Conservation (phyloP, 192 early-diverging fungal genomes). For the Backusella tarrabulga region DNA sequence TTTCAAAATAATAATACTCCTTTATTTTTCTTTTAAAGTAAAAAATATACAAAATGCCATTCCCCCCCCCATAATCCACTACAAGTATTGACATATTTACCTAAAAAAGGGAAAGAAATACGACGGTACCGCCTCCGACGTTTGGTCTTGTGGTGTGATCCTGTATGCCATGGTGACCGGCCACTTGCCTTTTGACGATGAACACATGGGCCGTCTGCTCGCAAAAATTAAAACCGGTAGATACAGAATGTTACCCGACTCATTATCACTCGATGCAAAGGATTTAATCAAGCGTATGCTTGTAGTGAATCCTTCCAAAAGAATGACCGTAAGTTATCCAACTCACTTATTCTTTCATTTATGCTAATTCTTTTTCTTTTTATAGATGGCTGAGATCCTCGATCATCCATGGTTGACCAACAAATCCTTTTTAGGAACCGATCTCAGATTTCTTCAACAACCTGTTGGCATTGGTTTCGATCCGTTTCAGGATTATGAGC, state of each 20-base stretch:
- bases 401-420: slow-evolving; percentile 27
- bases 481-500: neutral
- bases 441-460: neutral
- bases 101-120: slow-evolving; percentile 33
- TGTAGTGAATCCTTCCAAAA: slow-evolving; percentile 67
- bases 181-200: slow-evolving; percentile 81
- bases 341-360: neutral
- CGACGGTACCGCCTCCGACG: slow-evolving; percentile 63
- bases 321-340: slow-evolving; percentile 39
- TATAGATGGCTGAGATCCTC: slow-evolving; percentile 25
- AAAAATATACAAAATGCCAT: neutral
- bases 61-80: too few species aligned
- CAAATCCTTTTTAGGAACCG: neutral
- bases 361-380: neutral
- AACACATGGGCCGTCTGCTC: slow-evolving; percentile 65
- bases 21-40: neutral
- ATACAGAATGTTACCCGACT: slow-evolving; percentile 65
- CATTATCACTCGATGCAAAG: slow-evolving; percentile 60
- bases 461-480: neutral
- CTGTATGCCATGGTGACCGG: slow-evolving; percentile 83
- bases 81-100: neutral
- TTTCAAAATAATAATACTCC: neutral
- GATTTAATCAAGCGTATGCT: slow-evolving; percentile 75
- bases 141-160: slow-evolving; percentile 96
- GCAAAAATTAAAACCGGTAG: slow-evolving; percentile 65